Evolutionary conservation across 768 basidiomycete genomes (phyloP).

Genomic region (Clavulina sp.): DNA sequence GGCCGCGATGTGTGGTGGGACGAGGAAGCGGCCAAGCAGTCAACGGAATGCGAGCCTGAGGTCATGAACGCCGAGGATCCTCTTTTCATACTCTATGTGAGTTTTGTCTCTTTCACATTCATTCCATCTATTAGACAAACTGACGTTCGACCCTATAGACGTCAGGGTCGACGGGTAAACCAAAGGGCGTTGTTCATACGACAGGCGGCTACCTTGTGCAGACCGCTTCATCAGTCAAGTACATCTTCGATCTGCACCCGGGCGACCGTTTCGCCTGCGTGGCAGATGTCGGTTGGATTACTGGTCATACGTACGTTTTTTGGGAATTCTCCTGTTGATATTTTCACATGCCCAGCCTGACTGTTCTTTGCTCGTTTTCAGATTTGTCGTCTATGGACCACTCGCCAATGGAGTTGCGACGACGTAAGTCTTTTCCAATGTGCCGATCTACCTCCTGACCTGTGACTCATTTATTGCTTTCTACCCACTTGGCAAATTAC

Average conservation of each 20-base stretch:
- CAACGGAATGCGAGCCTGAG: slow-evolving; percentile 75
- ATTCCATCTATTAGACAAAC: too few species aligned
- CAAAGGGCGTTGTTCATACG: slow-evolving; percentile 49
- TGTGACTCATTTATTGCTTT: slow-evolving; percentile 22
- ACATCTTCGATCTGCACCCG: slow-evolving; percentile 94
- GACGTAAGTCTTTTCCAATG: slow-evolving; percentile 18
- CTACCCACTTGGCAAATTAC: too few species aligned
- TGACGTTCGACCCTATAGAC: slow-evolving; percentile 99
- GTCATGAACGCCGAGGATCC: slow-evolving; percentile 85
- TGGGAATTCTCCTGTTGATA: too few species aligned
- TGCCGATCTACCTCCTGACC: background rate
- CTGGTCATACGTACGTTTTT: too few species aligned
- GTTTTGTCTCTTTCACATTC: slow-evolving; percentile 20
- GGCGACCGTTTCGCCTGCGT: slow-evolving; percentile 93
- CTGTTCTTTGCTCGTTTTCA: slow-evolving; percentile 15
- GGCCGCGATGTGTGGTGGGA: slow-evolving; percentile 96
- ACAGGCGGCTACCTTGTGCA: slow-evolving; percentile 64
- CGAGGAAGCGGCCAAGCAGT: slow-evolving; percentile 70
- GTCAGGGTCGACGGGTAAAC: slow-evolving; percentile 86
- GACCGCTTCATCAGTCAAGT: slow-evolving; percentile 83
- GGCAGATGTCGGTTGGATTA: slow-evolving; percentile 81
- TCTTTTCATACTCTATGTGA: slow-evolving; percentile 93
- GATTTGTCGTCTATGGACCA: slow-evolving; percentile 91
- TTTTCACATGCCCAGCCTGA: too few species aligned
- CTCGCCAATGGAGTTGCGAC: slow-evolving; percentile 73